Percentiles rank a stretch among this genome's conserved stretches.
Conservation (phyloP, 352 stramenopile genomes). For the Pythium plurisporium region DNA sequence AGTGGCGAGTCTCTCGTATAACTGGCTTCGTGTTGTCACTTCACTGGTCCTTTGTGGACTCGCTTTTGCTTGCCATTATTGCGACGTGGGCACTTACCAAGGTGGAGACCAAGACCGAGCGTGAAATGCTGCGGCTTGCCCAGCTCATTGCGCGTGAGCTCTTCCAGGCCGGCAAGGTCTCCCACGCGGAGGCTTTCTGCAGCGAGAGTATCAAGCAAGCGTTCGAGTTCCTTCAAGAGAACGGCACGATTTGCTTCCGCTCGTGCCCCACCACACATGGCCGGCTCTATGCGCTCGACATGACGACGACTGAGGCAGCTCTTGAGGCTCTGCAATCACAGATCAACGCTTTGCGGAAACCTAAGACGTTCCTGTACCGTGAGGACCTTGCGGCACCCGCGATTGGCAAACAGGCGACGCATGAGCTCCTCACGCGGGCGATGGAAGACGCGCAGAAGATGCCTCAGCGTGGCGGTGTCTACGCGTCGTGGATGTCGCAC, state of each 20-base stretch:
- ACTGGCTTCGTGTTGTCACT: constrained; percentile 62
- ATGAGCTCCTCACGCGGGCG: constrained; percentile 29
- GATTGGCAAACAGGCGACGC: constrained; percentile 25
- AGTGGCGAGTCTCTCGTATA: constrained; percentile 32
- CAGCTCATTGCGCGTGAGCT: constrained; percentile 53
- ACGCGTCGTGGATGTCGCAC: constrained; percentile 31
- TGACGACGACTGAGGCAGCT: not conserved
- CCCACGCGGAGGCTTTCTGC: constrained; percentile 65
- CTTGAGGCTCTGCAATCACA: constrained; percentile 35
- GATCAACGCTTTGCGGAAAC: constrained; percentile 43
- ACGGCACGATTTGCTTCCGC: constrained; percentile 32
- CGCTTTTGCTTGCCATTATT: constrained; percentile 56
- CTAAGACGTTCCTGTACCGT: constrained; percentile 41
- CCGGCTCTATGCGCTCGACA: constrained; percentile 22
- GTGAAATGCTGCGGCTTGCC: constrained; percentile 46
- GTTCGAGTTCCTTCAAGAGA: constrained; percentile 57
- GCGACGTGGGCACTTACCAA: constrained; percentile 34
- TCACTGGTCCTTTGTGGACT: constrained; percentile 75
- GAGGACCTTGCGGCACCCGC: constrained; percentile 25
- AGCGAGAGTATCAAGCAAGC: constrained; percentile 75
- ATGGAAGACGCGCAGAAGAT: constrained; percentile 26
- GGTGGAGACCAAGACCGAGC: constrained; percentile 16
- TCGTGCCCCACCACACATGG: constrained; percentile 24
- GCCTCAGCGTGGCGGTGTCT: constrained; percentile 17
- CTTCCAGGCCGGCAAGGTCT: constrained; percentile 35